Evolutionary conservation across 1,284 basidiomycete species (phyloP).

Genomic region (Sporisorium scitamineum): DNA sequence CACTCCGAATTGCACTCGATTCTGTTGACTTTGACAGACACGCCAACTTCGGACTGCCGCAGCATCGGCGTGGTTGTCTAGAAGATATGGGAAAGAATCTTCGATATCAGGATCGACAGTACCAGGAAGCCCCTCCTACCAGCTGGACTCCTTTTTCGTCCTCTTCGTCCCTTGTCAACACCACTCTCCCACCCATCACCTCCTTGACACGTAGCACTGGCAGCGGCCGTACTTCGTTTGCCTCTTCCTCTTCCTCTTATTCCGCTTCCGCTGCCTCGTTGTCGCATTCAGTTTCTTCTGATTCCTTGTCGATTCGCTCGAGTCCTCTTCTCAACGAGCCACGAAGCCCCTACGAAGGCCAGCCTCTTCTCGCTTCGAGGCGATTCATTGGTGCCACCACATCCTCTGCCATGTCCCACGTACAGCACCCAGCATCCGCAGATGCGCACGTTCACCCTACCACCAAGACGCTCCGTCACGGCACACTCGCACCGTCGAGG

Average conservation of each 20-base stretch:
- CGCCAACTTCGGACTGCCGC: not conserved
- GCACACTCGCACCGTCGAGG: conserved; percentile 27
- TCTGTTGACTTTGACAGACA: not conserved
- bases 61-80: conserved; percentile 10
- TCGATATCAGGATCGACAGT: conserved; percentile 9
- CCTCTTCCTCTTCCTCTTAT: conserved; percentile 11
- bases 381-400: conserved; percentile 1
- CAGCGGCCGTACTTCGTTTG: conserved; percentile 12
- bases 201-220: conserved; percentile 1
- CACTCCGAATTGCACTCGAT: not conserved
- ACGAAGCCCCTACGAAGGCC: conserved; percentile 29
- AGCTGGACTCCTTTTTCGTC: conserved; percentile 10
- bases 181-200: conserved; percentile 31
- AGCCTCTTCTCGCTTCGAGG: conserved; percentile 18
- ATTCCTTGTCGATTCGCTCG: conserved; percentile 14
- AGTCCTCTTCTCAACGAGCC: conserved; percentile 31
- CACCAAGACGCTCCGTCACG: conserved; percentile 13
- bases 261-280: not conserved
- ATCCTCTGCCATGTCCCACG: conserved; percentile 7
- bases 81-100: conserved; percentile 34
- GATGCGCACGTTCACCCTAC: conserved; percentile 10
- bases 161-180: conserved; percentile 3
- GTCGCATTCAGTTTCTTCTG: conserved; percentile 23
- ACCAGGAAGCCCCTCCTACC: conserved; percentile 20
- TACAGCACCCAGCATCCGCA: not conserved